Evolutionary conservation across 306 rosid species (phyloP).

Genomic region (Citrullus mucosospermus): DNA sequence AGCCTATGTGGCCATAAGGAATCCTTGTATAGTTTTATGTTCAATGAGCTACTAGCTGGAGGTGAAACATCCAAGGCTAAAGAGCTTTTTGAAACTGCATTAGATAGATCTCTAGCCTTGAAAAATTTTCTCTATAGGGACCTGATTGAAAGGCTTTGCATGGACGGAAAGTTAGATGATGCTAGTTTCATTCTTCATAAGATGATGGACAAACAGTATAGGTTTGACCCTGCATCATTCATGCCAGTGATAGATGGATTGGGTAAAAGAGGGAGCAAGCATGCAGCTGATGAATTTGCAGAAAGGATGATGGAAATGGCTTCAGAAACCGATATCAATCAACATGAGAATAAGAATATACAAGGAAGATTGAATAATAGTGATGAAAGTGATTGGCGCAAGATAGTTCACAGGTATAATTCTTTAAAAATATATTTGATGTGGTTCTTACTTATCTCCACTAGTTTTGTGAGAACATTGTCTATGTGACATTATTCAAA

Average conservation of each 20-base stretch:
- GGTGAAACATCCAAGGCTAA: conserved; percentile 50
- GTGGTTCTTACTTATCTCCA: conserved; percentile 3
- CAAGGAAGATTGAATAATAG: conserved; percentile 22
- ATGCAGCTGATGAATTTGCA: conserved; percentile 61
- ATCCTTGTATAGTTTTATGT: conserved; percentile 68
- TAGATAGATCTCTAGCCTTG: conserved; percentile 44
- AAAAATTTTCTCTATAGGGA: conserved; percentile 58
- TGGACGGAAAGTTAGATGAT: conserved; percentile 58
- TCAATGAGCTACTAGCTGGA: conserved; percentile 63
- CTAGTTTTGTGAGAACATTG: not conserved
- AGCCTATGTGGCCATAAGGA: conserved; percentile 61
- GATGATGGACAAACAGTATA: conserved; percentile 48
- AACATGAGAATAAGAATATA: conserved; percentile 13
- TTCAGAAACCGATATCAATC: conserved; percentile 33
- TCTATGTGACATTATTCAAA: not conserved
- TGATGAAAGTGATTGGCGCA: conserved; percentile 54
- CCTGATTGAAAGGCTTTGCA: conserved; percentile 61
- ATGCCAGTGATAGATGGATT: conserved; percentile 75
- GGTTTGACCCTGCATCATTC: conserved; percentile 65
- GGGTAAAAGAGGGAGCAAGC: conserved; percentile 58
- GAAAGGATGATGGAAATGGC: conserved; percentile 71
- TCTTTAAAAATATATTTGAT: not conserved
- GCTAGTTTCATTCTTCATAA: conserved; percentile 45
- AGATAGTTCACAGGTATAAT: conserved; percentile 64
- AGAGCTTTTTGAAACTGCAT: conserved; percentile 52